Evolutionary conservation across 2,329 filamentous ascomycete species (phyloP).

Genomic region (Fusarium guadeloupense): DNA sequence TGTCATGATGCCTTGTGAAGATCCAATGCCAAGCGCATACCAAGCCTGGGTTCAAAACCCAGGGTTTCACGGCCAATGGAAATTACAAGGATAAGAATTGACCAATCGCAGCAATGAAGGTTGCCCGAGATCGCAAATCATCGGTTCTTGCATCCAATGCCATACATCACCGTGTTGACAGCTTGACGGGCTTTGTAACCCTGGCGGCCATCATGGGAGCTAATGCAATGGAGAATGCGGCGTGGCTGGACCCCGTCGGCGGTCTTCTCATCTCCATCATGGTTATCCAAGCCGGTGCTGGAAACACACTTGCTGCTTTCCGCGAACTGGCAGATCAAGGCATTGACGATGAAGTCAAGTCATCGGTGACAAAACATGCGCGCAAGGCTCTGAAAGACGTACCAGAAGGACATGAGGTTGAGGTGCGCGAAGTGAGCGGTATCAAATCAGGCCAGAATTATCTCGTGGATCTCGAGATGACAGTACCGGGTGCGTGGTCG

Average conservation of each 20-base stretch:
- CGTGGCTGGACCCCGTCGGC: conserved; percentile 94
- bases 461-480: conserved; percentile 87
- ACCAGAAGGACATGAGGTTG: conserved; percentile 65
- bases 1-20: background rate
- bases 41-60: too few relatives aligned
- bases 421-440: conserved; percentile 82
- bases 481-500: conserved; percentile 79
- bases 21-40: too few relatives aligned
- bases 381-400: conserved; percentile 66
- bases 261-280: conserved; percentile 91
- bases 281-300: conserved; percentile 89
- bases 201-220: conserved; percentile 88
- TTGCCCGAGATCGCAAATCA: conserved; percentile 92
- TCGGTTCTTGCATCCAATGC: conserved; percentile 96
- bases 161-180: conserved; percentile 95
- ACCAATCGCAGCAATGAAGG: conserved; percentile 80
- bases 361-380: conserved; percentile 73
- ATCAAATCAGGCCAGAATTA: conserved; percentile 98
- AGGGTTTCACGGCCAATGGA: background rate
- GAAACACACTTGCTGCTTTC: conserved; percentile 83
- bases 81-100: conserved; percentile 6
- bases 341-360: conserved; percentile 85
- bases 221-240: conserved; percentile 83
- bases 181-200: conserved; percentile 92
- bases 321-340: conserved; percentile 91